Percentiles rank a stretch among this genome's conserved stretches.
Conservation (phyloP, 495 filamentous ascomycete species). For the Parmelia sp. region DNA sequence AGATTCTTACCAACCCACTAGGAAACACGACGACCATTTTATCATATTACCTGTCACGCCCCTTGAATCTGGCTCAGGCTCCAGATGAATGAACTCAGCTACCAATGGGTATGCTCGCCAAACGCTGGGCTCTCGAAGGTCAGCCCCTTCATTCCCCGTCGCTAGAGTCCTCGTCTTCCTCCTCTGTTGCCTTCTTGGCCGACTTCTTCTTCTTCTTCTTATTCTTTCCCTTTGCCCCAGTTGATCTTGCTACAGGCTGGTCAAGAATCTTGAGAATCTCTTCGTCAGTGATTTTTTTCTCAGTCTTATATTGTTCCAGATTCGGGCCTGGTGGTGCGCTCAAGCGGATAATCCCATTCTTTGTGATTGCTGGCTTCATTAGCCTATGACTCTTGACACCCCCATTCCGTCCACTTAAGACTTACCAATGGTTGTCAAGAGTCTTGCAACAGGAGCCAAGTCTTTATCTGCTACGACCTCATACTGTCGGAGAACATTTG, state of each 20-base stretch:
- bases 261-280: slow-evolving; percentile 90
- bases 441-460: slow-evolving; percentile 68
- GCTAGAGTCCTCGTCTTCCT: slow-evolving; percentile 47
- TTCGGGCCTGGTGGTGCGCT: slow-evolving; percentile 67
- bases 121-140: not conserved
- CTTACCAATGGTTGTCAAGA: slow-evolving; percentile 89
- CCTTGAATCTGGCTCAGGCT: not conserved
- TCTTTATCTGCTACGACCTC: slow-evolving; percentile 94
- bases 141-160: slow-evolving; percentile 49
- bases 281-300: slow-evolving; percentile 97
- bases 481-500: slow-evolving; percentile 86
- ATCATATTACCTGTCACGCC: not conserved
- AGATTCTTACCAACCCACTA: not conserved
- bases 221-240: slow-evolving; percentile 67
- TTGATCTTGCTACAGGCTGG: slow-evolving; percentile 69
- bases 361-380: slow-evolving; percentile 73
- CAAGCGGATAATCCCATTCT: slow-evolving; percentile 87
- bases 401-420: slow-evolving; percentile 13
- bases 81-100: not conserved
- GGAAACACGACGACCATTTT: not conserved
- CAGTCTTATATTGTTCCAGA: slow-evolving; percentile 72
- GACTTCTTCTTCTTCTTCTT: slow-evolving; percentile 89
- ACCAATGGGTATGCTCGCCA: not conserved
- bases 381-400: slow-evolving; percentile 18
- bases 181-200: slow-evolving; percentile 56